Conservation (phyloP, 2,329 filamentous ascomycete species). For the Ophiosphaerella narmari region DNA sequence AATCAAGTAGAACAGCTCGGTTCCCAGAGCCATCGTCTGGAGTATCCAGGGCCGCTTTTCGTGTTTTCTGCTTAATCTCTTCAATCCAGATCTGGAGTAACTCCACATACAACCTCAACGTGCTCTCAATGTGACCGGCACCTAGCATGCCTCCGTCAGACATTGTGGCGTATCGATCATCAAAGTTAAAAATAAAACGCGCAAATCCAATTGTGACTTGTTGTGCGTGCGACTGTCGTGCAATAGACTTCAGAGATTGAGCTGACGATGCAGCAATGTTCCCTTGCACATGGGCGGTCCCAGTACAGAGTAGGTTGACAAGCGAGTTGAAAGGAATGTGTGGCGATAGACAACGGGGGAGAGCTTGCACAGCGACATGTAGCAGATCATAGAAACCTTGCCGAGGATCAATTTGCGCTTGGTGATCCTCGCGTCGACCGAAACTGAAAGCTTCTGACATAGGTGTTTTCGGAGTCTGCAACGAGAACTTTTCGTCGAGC, state of each 20-base stretch:
- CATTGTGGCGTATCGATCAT: conserved; percentile 96
- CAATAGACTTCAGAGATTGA: conserved; percentile 92
- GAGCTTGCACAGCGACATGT: conserved; percentile 91
- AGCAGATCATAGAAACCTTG: conserved; percentile 95
- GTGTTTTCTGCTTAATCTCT: conserved; percentile 85
- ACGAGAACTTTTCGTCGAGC: conserved; percentile 91
- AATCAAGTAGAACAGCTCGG: conserved; percentile 76
- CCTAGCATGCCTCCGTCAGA: conserved; percentile 97
- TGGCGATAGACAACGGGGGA: conserved; percentile 89
- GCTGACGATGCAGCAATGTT: conserved; percentile 93
- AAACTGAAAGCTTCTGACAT: conserved; percentile 95
- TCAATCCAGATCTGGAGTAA: conserved; percentile 96
- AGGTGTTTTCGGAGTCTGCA: conserved; percentile 87
- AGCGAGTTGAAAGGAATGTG: conserved; percentile 92
- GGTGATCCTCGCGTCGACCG: conserved; percentile 77
- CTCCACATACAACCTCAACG: conserved; percentile 89
- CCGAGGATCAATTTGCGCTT: conserved; percentile 76
- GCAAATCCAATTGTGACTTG: conserved; percentile 97
- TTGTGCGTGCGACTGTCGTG: conserved; percentile 88
- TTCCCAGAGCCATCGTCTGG: conserved; percentile 69
- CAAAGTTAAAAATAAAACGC: conserved; percentile 97
- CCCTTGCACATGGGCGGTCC: conserved; percentile 90
- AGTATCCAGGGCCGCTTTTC: conserved; percentile 68
- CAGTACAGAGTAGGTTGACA: conserved; percentile 93
- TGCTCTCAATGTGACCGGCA: conserved; percentile 91